Evolutionary conservation across 352 stramenopile species (phyloP).

Genomic region (Phytophthora agathidicida): DNA sequence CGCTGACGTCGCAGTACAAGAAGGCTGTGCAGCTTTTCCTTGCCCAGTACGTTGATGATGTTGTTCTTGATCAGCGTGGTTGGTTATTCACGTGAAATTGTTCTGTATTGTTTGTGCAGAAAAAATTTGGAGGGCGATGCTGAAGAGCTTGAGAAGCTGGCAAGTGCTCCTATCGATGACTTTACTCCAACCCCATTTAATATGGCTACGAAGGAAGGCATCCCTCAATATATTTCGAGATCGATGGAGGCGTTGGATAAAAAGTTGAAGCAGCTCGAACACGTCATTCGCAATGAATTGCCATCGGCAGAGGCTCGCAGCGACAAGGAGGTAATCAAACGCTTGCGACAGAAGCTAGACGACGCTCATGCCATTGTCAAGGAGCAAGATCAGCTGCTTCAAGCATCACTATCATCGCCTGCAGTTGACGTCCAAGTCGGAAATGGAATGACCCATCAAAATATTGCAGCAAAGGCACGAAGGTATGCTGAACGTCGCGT

Average conservation of each 20-base stretch:
- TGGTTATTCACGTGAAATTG: too few relatives aligned
- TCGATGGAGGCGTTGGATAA: constrained; percentile 52
- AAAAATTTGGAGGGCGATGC: constrained; percentile 51
- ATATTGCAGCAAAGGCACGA: constrained; percentile 5
- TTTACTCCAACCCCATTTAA: constrained; percentile 71
- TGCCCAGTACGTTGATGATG: constrained; percentile 52
- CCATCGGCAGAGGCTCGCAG: constrained; percentile 35
- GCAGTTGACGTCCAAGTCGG: constrained; percentile 4
- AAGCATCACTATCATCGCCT: constrained; percentile 52
- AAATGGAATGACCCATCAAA: constrained; percentile 8
- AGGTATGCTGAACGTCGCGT: neutral
- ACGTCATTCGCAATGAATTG: constrained; percentile 54
- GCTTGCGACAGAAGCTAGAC: constrained; percentile 69
- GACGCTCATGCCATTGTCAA: constrained; percentile 67
- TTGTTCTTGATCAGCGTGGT: neutral
- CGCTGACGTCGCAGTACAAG: constrained; percentile 74
- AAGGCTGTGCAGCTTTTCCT: constrained; percentile 76
- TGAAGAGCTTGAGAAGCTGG: constrained; percentile 56
- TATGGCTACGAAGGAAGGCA: constrained; percentile 64
- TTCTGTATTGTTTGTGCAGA: constrained; percentile 15
- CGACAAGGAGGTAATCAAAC: constrained; percentile 50
- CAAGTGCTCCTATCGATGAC: constrained; percentile 61
- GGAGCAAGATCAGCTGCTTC: constrained; percentile 75
- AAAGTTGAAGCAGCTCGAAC: constrained; percentile 64
- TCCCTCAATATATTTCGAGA: constrained; percentile 54